Percentiles rank a stretch among this genome's conserved stretches.
phyloP scores from a whole-genome alignment of 2,329 filamentous ascomycete genomes.

The Aspergillus ochraceoroseus region DNA sequence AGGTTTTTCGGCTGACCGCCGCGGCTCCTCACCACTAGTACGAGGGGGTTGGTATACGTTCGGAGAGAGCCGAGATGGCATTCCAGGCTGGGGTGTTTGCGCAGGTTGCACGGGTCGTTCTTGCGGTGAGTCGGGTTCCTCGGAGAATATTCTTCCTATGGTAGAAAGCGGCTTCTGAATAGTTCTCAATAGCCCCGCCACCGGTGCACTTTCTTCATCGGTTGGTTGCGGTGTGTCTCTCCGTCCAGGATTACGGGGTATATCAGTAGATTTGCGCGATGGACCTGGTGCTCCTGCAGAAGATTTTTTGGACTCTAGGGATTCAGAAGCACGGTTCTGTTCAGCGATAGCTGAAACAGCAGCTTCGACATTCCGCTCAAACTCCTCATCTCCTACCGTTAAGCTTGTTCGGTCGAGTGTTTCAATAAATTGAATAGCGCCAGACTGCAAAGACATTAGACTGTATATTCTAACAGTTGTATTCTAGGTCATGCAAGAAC shows the following conservation, averaged over 20 bases:
- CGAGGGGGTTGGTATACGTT: slow-evolving; percentile 44
- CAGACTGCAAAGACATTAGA: slow-evolving; percentile 40
- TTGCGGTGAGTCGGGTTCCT: slow-evolving; percentile 48
- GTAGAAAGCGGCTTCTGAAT: slow-evolving; percentile 88
- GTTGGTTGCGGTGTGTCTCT: slow-evolving; percentile 39
- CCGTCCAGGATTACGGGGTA: slow-evolving; percentile 49
- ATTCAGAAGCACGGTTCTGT: slow-evolving; percentile 63
- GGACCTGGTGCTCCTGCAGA: slow-evolving; percentile 55
- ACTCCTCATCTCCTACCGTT: slow-evolving; percentile 90
- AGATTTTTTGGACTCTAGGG: slow-evolving; percentile 36
- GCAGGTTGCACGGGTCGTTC: slow-evolving; percentile 34
- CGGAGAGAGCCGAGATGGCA: slow-evolving; percentile 49
- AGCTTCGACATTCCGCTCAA: slow-evolving; percentile 92
- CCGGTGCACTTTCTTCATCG: slow-evolving; percentile 71
- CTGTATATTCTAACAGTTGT: too few species aligned
- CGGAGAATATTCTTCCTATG: slow-evolving; percentile 92
- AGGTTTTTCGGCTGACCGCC: slow-evolving; percentile 26
- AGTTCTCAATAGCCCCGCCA: slow-evolving; percentile 77
- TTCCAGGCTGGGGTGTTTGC: slow-evolving; percentile 46
- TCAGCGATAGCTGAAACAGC: slow-evolving; percentile 94
- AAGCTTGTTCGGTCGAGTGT: slow-evolving; percentile 89
- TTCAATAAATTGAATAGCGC: slow-evolving; percentile 93
- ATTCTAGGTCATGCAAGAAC: too few species aligned
- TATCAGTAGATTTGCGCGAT: slow-evolving; percentile 56
- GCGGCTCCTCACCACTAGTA: slow-evolving; percentile 35